Evolutionary conservation across 2,329 filamentous ascomycete species (phyloP), one percentile per base, ranked within the genome.

Genomic region (Fusarium sp.): DNA sequence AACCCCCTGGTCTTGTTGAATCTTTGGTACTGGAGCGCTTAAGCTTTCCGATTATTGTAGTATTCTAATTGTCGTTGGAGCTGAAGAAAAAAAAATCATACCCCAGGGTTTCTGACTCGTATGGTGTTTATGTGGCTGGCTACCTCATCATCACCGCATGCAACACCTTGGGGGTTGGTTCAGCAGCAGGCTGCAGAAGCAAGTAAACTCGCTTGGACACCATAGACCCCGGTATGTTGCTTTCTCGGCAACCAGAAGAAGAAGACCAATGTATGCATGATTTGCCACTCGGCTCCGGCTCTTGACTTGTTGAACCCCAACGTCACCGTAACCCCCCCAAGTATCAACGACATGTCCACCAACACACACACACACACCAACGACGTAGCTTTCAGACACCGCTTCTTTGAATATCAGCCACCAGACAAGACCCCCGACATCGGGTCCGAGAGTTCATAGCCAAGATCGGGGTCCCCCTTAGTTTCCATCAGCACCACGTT

Each of bases 31-130:
- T 50, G 24, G 45, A n/a, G 42, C 42, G 42, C 42, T 47, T 47
- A 47, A 24, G 42, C 14, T 47, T 34, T 34, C 24, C 24, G 45
- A 29, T 29, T 7, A 40, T 59, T 58, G 22, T 54, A 71, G 70
- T 52, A 37, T 38, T 69, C 66, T 62, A 22, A 35, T 38, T 38
- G 8, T 50, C 24, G 16, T 27, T 29, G 22, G 18, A 50, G 24
- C 24, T 50, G 45, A 27, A n/a, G n/a, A 29, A 29, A 29, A 29
- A 29, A 29, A 29, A 29, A 10, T 11, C 9, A 27, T 50, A 29
- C 27, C 45, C 24, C 45, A 29, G 16, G 16, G 45, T 50, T 50
- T 24, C 42, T 47, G 42, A 47, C 42, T 47, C 42, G 42, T 47
- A 47, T 47, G 11, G 31, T 22, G 24, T 22, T 18, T 10, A 22